A percentile compares a stretch with the other conserved stretches of the same genome.
These are phyloP conservation scores for Calonectria ilicicola DNA, from an alignment of 2,329 filamentous ascomycete species.

Conservation along the genomic window DNA sequence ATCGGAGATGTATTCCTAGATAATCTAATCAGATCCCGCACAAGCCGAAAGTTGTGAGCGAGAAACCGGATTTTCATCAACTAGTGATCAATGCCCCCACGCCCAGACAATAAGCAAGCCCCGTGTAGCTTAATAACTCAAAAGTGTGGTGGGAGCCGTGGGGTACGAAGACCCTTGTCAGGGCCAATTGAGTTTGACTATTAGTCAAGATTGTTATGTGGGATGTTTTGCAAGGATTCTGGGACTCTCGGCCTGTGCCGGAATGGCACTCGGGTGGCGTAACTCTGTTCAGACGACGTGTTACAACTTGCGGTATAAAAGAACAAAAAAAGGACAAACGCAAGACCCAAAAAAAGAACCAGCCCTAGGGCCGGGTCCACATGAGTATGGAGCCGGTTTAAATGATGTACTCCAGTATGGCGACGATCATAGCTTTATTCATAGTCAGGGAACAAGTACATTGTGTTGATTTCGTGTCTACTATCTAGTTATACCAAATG, in stretches of 20 bases:
- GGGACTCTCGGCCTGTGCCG: background rate
- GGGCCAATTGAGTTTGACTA: background rate
- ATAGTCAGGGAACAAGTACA: background rate
- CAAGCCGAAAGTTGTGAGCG: background rate
- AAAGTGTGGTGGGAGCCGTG: background rate
- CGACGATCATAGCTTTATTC: background rate
- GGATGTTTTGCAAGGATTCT: background rate
- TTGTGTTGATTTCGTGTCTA: background rate
- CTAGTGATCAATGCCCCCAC: background rate
- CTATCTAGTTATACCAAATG: slow-evolving; percentile 31
- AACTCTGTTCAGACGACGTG: background rate
- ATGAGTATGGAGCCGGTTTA: background rate
- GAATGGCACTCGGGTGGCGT: background rate
- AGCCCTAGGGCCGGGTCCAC: no score
- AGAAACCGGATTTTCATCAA: background rate
- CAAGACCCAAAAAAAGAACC: no score
- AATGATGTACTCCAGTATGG: background rate
- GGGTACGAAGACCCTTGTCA: background rate
- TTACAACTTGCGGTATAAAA: background rate
- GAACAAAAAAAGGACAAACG: no score
- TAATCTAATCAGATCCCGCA: background rate
- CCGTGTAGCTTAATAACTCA: background rate
- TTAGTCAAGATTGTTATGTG: background rate
- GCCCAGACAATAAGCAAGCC: background rate
- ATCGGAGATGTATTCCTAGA: background rate